phyloP scores from a whole-genome alignment of 306 rosid genomes.

The Malus fusca region DNA sequence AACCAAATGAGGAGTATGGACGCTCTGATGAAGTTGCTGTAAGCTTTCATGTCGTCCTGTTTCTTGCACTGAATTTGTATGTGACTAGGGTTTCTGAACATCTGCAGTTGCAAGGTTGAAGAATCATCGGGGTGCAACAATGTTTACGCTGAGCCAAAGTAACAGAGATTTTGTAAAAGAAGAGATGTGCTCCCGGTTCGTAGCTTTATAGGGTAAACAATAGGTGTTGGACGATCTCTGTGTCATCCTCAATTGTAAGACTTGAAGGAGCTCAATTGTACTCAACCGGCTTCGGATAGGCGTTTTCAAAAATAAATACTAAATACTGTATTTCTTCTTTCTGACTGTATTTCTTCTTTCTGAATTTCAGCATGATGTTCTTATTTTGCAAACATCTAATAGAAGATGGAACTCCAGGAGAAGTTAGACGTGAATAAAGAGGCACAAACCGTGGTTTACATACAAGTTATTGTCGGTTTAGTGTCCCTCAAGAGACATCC shows the following conservation, averaged over 20 bases:
- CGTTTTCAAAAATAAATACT: background rate
- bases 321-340: background rate
- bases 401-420: too few relatives aligned
- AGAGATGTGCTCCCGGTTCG: constrained; percentile 41
- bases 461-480: too few relatives aligned
- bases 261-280: too few relatives aligned
- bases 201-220: constrained; percentile 31
- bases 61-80: background rate
- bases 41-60: background rate
- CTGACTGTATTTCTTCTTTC: background rate
- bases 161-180: constrained; percentile 60
- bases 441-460: too few relatives aligned
- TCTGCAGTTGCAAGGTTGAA: constrained; percentile 70
- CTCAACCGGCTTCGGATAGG: background rate
- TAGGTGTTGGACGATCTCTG: background rate
- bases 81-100: constrained; percentile 12
- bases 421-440: too few relatives aligned
- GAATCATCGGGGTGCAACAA: constrained; percentile 57
- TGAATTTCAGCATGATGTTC: background rate
- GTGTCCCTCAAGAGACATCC: too few relatives aligned
- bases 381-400: background rate
- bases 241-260: too few relatives aligned
- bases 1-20: too few relatives aligned
- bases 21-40: background rate
- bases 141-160: constrained; percentile 44